phyloP scores from a whole-genome alignment of 768 basidiomycete genomes.

The Xerocomellus intermedius region DNA sequence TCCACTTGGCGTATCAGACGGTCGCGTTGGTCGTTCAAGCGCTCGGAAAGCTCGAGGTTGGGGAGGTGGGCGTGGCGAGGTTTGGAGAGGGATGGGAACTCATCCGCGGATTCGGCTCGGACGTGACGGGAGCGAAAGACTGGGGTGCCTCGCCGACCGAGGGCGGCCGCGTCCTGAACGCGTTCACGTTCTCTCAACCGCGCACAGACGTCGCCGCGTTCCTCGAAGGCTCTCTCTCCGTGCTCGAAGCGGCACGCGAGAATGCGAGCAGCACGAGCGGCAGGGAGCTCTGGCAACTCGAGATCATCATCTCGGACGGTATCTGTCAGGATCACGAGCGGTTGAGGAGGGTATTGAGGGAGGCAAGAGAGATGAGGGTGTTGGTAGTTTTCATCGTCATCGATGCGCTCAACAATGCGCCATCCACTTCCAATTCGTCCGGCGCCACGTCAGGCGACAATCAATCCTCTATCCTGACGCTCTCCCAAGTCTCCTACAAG shows the following conservation, averaged over 20 bases:
- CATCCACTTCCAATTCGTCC: slow-evolving; percentile 18
- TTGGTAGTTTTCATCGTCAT: slow-evolving; percentile 97
- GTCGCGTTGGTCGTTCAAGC: slow-evolving; percentile 90
- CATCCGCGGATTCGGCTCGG: slow-evolving; percentile 84
- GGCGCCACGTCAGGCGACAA: slow-evolving; percentile 19
- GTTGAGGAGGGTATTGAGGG: slow-evolving; percentile 74
- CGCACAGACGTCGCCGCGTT: slow-evolving; percentile 85
- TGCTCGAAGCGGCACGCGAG: slow-evolving; percentile 77
- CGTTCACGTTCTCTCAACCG: slow-evolving; percentile 88
- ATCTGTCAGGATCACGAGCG: slow-evolving; percentile 94
- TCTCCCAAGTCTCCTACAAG: slow-evolving; percentile 90
- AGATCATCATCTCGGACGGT: slow-evolving; percentile 99
- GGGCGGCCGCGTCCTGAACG: slow-evolving; percentile 56
- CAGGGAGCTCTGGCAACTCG: slow-evolving; percentile 92
- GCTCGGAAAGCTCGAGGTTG: slow-evolving; percentile 87
- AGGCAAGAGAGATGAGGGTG: slow-evolving; percentile 85
- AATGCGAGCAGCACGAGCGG: slow-evolving; percentile 55
- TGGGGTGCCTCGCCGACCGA: slow-evolving; percentile 29
- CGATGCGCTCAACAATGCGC: slow-evolving; percentile 72
- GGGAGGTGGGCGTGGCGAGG: slow-evolving; percentile 88
- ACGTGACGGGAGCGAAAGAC: slow-evolving; percentile 69
- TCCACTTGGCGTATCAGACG: slow-evolving; percentile 93
- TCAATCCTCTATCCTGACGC: slow-evolving; percentile 82
- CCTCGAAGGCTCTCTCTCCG: slow-evolving; percentile 71
- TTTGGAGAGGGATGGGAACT: slow-evolving; percentile 90